These are phyloP conservation scores for Sclerotinia minor DNA, from an alignment of 2,329 filamentous ascomycete genomes.

Conservation along the genomic window DNA sequence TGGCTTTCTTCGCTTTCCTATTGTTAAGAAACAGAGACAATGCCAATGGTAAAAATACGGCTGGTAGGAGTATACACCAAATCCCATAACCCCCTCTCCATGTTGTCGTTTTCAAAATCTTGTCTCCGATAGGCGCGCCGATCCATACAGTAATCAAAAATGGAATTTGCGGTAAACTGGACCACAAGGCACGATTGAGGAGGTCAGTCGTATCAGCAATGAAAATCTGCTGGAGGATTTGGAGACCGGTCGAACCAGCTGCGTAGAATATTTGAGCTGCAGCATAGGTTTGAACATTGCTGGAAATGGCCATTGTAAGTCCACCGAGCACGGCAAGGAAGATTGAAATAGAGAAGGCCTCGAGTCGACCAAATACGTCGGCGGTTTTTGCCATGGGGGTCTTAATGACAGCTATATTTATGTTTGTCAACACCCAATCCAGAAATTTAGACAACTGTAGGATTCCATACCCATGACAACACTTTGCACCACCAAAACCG, in stretches of 20 bases:
- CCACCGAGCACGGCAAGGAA: constrained; percentile 50
- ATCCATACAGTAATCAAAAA: constrained; percentile 50
- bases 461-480: constrained; percentile 17
- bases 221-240: constrained; percentile 56
- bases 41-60: constrained; percentile 56
- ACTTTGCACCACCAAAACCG: constrained; percentile 23
- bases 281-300: constrained; percentile 59
- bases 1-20: constrained; percentile 52
- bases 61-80: constrained; percentile 60
- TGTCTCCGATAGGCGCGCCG: constrained; percentile 44
- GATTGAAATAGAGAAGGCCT: constrained; percentile 49
- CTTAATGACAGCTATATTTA: constrained; percentile 53
- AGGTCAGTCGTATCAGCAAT: constrained; percentile 67
- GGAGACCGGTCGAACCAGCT: constrained; percentile 54
- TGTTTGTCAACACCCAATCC: constrained; percentile 43
- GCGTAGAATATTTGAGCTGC: constrained; percentile 62
- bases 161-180: constrained; percentile 43
- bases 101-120: constrained; percentile 48
- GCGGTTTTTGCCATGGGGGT: constrained; percentile 55
- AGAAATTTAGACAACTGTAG: constrained; percentile 41
- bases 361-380: constrained; percentile 51
- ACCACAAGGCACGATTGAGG: constrained; percentile 56
- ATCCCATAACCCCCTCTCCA: constrained; percentile 66
- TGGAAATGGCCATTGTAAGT: constrained; percentile 65
- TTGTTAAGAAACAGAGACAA: constrained; percentile 54